Percentiles rank a stretch among this genome's conserved stretches.
Conservation (phyloP, 805 yeast genomes). For the Nakazawaea holstii region DNA sequence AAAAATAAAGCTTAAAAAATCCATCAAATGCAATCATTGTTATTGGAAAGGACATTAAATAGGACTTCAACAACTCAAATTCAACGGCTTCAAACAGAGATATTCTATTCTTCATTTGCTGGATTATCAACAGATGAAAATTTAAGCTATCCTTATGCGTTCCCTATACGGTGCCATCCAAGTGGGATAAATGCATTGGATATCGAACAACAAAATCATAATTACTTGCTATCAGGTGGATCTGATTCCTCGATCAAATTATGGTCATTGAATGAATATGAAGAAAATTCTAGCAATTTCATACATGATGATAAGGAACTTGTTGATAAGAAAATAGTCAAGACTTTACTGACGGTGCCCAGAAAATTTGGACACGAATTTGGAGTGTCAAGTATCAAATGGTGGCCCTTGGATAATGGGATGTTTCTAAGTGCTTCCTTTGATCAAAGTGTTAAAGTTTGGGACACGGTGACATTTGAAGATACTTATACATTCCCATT, state of each 20-base stretch:
- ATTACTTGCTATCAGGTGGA: constrained; percentile 61
- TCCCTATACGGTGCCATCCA: constrained; percentile 38
- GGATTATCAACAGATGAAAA: constrained; percentile 11
- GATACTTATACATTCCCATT: constrained; percentile 64
- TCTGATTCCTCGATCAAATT: constrained; percentile 64
- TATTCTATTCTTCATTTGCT: constrained; percentile 27
- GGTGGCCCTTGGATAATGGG: constrained; percentile 92
- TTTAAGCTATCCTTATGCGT: constrained; percentile 16
- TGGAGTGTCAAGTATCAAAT: constrained; percentile 67
- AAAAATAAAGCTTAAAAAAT: neutral
- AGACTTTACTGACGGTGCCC: constrained; percentile 20
- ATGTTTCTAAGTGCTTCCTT: constrained; percentile 79
- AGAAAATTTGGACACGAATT: constrained; percentile 48
- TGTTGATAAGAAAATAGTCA: constrained; percentile 23
- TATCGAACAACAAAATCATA: constrained; percentile 40
- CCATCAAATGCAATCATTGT: constrained; percentile 31
- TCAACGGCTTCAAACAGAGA: constrained; percentile 30
- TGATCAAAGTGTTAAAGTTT: constrained; percentile 69
- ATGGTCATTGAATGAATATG: constrained; percentile 50
- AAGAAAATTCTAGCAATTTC: constrained; percentile 11
- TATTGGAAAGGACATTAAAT: constrained; percentile 29
- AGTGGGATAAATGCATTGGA: constrained; percentile 58
- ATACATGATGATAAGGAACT: constrained; percentile 12
- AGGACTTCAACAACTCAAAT: constrained; percentile 27
- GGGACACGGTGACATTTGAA: constrained; percentile 71